Base-by-base conservation (phyloP, 1,284 basidiomycete genomes). In the Rhodotorula sp. region DNA sequence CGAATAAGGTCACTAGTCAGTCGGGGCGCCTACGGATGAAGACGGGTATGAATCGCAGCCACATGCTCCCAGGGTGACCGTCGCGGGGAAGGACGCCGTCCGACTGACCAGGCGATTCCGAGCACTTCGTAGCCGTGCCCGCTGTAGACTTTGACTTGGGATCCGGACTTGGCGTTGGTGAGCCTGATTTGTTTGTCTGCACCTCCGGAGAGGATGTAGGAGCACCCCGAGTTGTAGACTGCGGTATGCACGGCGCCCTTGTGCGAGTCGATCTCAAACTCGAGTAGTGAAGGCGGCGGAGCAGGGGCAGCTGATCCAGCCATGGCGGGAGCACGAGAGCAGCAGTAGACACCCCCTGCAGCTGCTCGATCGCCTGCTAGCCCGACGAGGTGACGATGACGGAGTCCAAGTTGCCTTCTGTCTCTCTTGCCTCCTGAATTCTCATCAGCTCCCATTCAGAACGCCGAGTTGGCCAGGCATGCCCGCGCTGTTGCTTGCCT, bases 71-170 rank as follows among this genome's bases (percentile, higher is more conserved):
- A 0, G 18, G 3, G 30, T 33, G 24, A 51, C 37, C 37, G 37
- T 42, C 37, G 14, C 10, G 37, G 37, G 7, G 53, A 48, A 49
- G n/a, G 49, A 54, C 20, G 22, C n/a, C 18, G 45, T 1, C 14
- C 14, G 45, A 17, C 89, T 78, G 79, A 94, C 93, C 95, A 89
- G 66, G 88, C 86, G 62, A 99, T 84, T 0, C 91, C 92, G 29
- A 97, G 85, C 10, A 99, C 91, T 79, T 97, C 94, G 79, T 97
- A 95, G 46, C 91, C 92, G 80, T 99, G 95, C 1, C 91, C 91
- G 56, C 87, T 83, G 79, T 97, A 99, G 0, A 85, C 82, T 82
- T 96, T 95, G 82, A 99, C 91, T 81, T 95, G 88, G n/a, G 87
- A 85, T 29, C 92, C 93, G 24, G 86, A 80, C 63, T 83, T 84